Evolutionary conservation across 805 yeast species (phyloP), one percentile per base, ranked within the genome.

Genomic region (Hanseniaspora vineae): DNA sequence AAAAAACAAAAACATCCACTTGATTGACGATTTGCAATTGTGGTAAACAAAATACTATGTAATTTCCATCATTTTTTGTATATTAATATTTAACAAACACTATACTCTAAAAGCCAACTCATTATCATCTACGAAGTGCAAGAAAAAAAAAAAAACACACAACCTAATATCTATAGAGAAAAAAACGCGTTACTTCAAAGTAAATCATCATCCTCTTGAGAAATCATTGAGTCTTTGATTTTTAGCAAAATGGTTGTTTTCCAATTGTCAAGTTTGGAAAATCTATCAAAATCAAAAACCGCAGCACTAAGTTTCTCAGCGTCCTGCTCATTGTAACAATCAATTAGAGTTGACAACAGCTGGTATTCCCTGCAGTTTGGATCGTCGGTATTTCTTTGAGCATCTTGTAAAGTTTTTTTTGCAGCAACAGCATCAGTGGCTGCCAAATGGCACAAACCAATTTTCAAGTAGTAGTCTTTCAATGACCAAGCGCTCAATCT

Each of bases 371-470:
- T 75, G 0, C 90, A 80, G 9, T 80, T 69, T 19, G 33, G 31
- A 33, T 66, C 64, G 42, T 73, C 77, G 62, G 89, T 90, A 42
- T 80, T 68, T 35, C 72, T 76, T 12, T 70, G 60, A 50, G 79
- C 84, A 50, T 76, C 75, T 31, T 76, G 78, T 46, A 84, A 63
- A 35, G 86, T 75, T 57, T 84, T 81, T 47, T 76, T 74, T 0
- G 95, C 96, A 45, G 94, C 95, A 35, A 94, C 89, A 37, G 77
- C 70, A 64, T 92, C 98, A 54, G 78, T 87, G 49, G 78, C 77
- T 33, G 97, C 94, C 54, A 92, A 70, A 46, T 82, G 77, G 61
- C 96, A 86, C 49, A 92, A 70, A 29, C 85, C 80, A 46, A 84
- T 80, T 69, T 88, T 88, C 59, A 86, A 70, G 58, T 84, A 88